Percentiles rank a stretch among this genome's conserved stretches.
Conservation (phyloP, 805 yeast species). For the Ogataea saltuana region DNA sequence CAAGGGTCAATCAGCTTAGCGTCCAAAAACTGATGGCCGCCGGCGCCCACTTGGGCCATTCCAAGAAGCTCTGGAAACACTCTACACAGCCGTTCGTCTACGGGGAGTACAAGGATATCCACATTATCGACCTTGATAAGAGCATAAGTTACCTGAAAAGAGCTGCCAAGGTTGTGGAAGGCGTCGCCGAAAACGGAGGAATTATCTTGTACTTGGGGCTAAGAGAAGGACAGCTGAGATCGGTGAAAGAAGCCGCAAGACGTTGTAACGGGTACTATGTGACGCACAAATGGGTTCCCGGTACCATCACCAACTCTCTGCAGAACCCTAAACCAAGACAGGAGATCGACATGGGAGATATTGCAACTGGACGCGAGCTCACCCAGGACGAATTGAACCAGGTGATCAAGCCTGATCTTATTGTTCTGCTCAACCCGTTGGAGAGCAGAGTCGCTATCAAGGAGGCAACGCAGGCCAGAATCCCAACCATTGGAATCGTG, state of each 20-base stretch:
- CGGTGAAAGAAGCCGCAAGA: constrained; percentile 77
- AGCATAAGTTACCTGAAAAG: constrained; percentile 74
- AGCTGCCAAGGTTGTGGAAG: constrained; percentile 83
- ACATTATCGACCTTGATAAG: constrained; percentile 85
- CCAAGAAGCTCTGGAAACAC: constrained; percentile 75
- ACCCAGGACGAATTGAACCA: constrained; percentile 48
- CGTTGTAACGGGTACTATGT: constrained; percentile 81
- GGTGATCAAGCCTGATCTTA: constrained; percentile 83
- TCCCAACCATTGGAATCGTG: constrained; percentile 91
- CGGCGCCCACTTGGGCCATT: constrained; percentile 93
- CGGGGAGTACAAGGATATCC: constrained; percentile 89
- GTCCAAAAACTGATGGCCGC: constrained; percentile 79
- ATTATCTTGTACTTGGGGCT: constrained; percentile 80
- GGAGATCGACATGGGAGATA: constrained; percentile 76
- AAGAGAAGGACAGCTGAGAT: constrained; percentile 69
- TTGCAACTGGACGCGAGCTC: constrained; percentile 61
- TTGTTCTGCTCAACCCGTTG: constrained; percentile 82
- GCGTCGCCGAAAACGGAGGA: constrained; percentile 83
- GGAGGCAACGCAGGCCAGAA: constrained; percentile 78
- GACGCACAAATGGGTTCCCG: constrained; percentile 88
- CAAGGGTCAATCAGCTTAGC: constrained; percentile 55
- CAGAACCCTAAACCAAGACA: constrained; percentile 58
- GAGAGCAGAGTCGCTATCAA: constrained; percentile 78
- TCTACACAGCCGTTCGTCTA: constrained; percentile 82
- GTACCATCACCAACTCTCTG: constrained; percentile 83